Evolutionary conservation across 73 alveolate species (phyloP).

Genomic region (Tetrahymena malaccensis): DNA sequence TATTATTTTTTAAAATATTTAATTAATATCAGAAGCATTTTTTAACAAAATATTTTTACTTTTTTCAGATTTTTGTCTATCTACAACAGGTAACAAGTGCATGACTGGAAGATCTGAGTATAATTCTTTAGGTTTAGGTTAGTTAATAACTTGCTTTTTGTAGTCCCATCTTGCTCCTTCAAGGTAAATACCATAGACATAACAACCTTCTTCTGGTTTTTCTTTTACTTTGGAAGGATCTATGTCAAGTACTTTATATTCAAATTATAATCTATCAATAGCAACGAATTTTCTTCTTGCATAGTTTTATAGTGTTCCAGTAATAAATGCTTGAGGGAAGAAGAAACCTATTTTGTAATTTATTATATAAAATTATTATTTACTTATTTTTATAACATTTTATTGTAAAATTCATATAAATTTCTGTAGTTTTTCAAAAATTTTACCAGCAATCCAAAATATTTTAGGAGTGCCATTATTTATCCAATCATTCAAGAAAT

Average conservation of each 20-base stretch:
- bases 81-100: conserved; percentile 9
- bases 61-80: conserved; percentile 48
- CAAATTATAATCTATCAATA: conserved; percentile 77
- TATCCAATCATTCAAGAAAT: conserved; percentile 76
- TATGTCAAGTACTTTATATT: conserved; percentile 75
- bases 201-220: conserved; percentile 92
- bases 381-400: too few species aligned
- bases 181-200: conserved; percentile 68
- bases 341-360: conserved; percentile 31
- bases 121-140: conserved; percentile 65
- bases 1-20: neutral
- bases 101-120: conserved; percentile 74
- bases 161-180: conserved; percentile 87
- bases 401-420: too few species aligned
- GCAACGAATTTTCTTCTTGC: conserved; percentile 91
- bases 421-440: too few species aligned
- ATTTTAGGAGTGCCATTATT: conserved; percentile 83
- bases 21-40: neutral
- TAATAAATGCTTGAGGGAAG: conserved; percentile 96
- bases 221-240: conserved; percentile 70
- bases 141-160: conserved; percentile 63
- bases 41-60: neutral
- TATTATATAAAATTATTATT: neutral
- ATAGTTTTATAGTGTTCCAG: conserved; percentile 90
- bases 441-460: conserved; percentile 43